These are phyloP conservation scores for Rubia peregrina DNA, from an alignment of 305 asterid genomes.

Conservation along the genomic window DNA sequence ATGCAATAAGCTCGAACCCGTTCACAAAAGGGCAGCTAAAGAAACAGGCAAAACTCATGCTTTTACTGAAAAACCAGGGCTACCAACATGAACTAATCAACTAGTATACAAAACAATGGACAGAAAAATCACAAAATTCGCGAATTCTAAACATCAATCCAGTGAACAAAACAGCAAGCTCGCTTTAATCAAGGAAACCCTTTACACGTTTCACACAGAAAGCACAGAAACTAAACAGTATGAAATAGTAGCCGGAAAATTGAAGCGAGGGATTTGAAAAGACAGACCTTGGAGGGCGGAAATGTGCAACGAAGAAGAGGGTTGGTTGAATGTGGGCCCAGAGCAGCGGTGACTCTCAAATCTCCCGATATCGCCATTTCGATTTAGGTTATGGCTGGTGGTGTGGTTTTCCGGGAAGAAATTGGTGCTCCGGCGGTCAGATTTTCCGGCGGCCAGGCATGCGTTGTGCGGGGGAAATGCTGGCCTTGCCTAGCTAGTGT, in stretches of 20 bases:
- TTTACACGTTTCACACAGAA: background rate
- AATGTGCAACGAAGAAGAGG: constrained; percentile 21
- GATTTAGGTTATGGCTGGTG: background rate
- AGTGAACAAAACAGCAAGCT: background rate
- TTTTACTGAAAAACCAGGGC: background rate
- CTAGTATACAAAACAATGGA: background rate
- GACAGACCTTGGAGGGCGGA: constrained; percentile 29
- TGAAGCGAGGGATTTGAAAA: background rate
- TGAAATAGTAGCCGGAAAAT: background rate
- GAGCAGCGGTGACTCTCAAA: constrained; percentile 30
- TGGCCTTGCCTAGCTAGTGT: background rate
- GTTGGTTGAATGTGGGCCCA: constrained; percentile 20
- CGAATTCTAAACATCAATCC: background rate
- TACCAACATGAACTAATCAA: background rate
- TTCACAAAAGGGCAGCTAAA: background rate
- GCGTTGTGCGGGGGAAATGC: background rate
- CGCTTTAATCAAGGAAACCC: background rate
- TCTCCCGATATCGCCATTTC: constrained; percentile 24
- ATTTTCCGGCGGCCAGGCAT: constrained; percentile 2
- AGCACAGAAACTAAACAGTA: background rate
- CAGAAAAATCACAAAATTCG: background rate
- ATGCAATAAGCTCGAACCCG: background rate
- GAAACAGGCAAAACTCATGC: background rate
- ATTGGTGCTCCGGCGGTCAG: background rate
- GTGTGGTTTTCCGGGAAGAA: background rate